Base-by-base conservation (phyloP, 2,329 filamentous ascomycete genomes). In the Rhynchosporium graminicola region DNA sequence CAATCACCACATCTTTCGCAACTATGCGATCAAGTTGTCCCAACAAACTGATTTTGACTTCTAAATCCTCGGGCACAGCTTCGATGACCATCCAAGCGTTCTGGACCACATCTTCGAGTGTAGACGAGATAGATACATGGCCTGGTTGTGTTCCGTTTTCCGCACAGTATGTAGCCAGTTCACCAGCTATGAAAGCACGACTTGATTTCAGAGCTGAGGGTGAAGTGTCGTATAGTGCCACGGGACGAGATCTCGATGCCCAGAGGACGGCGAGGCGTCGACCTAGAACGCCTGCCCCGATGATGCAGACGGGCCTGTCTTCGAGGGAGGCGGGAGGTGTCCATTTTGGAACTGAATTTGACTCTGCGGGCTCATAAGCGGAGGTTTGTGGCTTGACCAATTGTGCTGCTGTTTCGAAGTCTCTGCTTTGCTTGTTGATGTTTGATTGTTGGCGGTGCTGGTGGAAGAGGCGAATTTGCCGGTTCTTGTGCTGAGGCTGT, bases 251-350 rank as follows among this genome's bases (percentile, higher is more conserved):
- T 6, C 72, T 76, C 0, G 78, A 74, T 6, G 74, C 75, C 77
- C 76, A 81, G 48, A 69, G 68, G 31, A 74, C 74, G 4, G 74
- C 76, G 13, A 79, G 76, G 12, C 78, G 73, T 5, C 78, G 74
- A 4, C 78, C 78, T 0, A 80, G 70, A 0, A 79, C 77, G 1
- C 79, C 79, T 5, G 71, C 77, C 3, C 78, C 78, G 42, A 80
- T 70, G 8, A 80, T 69, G 1, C 72, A 69, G 38, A 80, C 72
- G 3, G 75, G 73, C 38, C 75, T 70, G 26, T 61, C 45, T 26
- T 56, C 26, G 31, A 59, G 38, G 38, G 63, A 52, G 26, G 59
- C 38, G 0, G 65, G 65, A n/a, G 62, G 55, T 40, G 29, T 13
- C 65, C 63, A 65, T 28, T 7, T 29, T 59, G 57, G n/a, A 38